Evolutionary conservation across 805 yeast genomes (phyloP).

Genomic region (Wickerhamomyces queroliae): DNA sequence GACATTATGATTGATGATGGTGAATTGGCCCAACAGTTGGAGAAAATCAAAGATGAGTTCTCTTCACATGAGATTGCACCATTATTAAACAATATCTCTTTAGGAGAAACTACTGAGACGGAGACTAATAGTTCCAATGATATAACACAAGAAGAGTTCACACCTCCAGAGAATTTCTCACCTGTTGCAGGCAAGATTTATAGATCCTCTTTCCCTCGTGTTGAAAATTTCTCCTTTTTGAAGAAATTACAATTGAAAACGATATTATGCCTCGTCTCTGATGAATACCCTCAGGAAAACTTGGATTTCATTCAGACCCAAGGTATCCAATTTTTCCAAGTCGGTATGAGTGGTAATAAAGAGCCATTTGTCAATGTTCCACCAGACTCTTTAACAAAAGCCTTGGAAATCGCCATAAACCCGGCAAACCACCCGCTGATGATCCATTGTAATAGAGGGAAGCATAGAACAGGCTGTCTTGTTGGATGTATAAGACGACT

Average conservation of each 20-base stretch:
- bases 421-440: conserved; percentile 89
- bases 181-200: conserved; percentile 75
- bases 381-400: conserved; percentile 65
- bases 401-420: conserved; percentile 72
- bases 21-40: neutral
- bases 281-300: conserved; percentile 82
- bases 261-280: conserved; percentile 82
- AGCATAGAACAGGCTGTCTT: conserved; percentile 94
- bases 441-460: conserved; percentile 94
- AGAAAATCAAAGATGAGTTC: conserved; percentile 2
- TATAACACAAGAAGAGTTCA: conserved; percentile 19
- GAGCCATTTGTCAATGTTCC: conserved; percentile 85
- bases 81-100: too few relatives aligned
- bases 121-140: conserved; percentile 19
- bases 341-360: conserved; percentile 93
- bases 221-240: conserved; percentile 73
- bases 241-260: conserved; percentile 59
- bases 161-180: conserved; percentile 88
- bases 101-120: conserved; percentile 17
- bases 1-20: neutral
- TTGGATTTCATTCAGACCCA: conserved; percentile 53
- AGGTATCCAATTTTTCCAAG: conserved; percentile 68
- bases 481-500: conserved; percentile 87
- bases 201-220: conserved; percentile 85
- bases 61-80: too few relatives aligned